These are phyloP conservation scores for Venturia aucupariae DNA, from an alignment of 2,329 filamentous ascomycete species.

Conservation along the genomic window DNA sequence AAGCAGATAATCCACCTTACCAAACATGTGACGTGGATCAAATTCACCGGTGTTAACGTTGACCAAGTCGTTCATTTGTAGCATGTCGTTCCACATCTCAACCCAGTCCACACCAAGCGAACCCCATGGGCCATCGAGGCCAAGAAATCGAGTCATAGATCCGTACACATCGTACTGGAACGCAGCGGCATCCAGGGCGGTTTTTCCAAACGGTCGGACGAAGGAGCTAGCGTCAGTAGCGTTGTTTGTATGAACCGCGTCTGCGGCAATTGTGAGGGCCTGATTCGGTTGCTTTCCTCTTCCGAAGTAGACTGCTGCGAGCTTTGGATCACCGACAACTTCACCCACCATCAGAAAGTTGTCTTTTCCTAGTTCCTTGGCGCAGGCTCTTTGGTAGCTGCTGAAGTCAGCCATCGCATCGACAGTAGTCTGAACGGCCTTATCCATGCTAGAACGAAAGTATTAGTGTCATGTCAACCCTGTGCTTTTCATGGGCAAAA, in stretches of 20 bases:
- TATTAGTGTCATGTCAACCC: not conserved
- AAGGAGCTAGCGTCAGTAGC: constrained; percentile 27
- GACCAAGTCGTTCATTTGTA: constrained; percentile 48
- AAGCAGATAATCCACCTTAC: constrained; percentile 44
- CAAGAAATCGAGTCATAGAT: constrained; percentile 48
- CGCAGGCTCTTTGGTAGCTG: constrained; percentile 20
- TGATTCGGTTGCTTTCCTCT: constrained; percentile 44
- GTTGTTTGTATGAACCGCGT: constrained; percentile 33
- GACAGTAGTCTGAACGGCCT: constrained; percentile 52
- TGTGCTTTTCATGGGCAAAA: not conserved
- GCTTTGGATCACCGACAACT: constrained; percentile 51
- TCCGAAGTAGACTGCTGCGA: constrained; percentile 51
- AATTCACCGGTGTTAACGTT: constrained; percentile 52
- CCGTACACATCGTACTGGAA: constrained; percentile 56
- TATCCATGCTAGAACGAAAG: constrained; percentile 39
- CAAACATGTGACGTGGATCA: constrained; percentile 57
- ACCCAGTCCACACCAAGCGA: constrained; percentile 45
- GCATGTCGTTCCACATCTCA: constrained; percentile 44
- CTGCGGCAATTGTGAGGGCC: constrained; percentile 38
- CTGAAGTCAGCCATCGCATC: constrained; percentile 41
- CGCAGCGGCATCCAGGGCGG: constrained; percentile 48
- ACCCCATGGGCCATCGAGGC: constrained; percentile 45
- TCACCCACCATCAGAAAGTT: constrained; percentile 57
- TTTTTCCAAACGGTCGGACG: constrained; percentile 41
- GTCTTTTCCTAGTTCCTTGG: constrained; percentile 43